Evolutionary conservation across 164 flowering plant genomes (phyloP), one percentile per base, ranked within the genome.

Genomic region (Santalum album): DNA sequence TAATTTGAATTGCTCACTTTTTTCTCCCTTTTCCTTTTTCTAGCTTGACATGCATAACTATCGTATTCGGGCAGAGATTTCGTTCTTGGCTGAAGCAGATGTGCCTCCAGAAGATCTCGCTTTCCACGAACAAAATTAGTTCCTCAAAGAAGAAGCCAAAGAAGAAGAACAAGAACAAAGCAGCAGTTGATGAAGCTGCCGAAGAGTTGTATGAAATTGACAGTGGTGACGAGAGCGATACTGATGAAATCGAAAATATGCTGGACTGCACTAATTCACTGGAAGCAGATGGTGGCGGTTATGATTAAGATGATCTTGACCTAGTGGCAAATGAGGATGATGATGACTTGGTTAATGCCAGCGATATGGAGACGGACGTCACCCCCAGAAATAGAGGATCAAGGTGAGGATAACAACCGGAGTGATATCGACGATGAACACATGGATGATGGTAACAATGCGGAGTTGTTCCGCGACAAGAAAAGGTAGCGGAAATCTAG

Each of bases 51-150:
- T 77, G 76, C 72, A 61, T 65, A 73, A 66, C 56, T 86, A 76
- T 50, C 57, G 86, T 53, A 77, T 90, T 59, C 97, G 99, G 34
- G 68, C 76, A 16, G 96, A 94, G 54, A 82, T 94, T 60, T 72
- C 90, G 17, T 78, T 89, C 15, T 52, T 94, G 57, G 96, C 88
- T 26, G 97, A 90, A 66, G 71, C 23, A 12, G 95, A 90, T 58
- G 99, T 94, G 16, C 78, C 95, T 3, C 92, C 96, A 1, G 99
- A 94, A 69, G 97, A 94, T 69, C 74, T 90, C 6, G 90, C 86
- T 38, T 90, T 90, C 73, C 97, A 90, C 80, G 70, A 85, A 84
- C 50, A 94, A 90, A 69, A 74, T 66, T 85, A 72, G 55, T 44
- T 73, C 90, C 54, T 58, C 86, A 20, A 82, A 77, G n/a, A n/a